Conservation (phyloP, 352 stramenopile genomes). For the Globisporangium nagaii region DNA sequence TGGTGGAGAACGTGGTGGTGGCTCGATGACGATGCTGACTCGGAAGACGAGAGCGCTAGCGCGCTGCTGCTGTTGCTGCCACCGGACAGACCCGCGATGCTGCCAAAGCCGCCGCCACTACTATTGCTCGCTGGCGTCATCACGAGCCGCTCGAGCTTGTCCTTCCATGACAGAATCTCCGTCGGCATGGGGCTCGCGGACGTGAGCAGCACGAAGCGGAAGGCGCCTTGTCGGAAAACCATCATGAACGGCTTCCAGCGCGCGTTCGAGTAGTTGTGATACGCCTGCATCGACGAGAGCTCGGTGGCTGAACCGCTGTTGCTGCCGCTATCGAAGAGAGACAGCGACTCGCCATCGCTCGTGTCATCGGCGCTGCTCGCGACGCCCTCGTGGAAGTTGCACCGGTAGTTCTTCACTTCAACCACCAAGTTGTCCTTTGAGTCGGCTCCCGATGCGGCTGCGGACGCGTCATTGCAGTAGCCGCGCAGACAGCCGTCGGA, state of each 20-base stretch:
- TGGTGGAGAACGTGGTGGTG: not conserved
- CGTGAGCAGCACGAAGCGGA: constrained; percentile 51
- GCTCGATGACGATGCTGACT: not conserved
- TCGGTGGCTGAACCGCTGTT: not conserved
- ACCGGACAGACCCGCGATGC: constrained; percentile 7
- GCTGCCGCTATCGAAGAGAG: not conserved
- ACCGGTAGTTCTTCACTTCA: constrained; percentile 45
- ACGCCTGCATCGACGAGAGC: constrained; percentile 3
- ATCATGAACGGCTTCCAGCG: constrained; percentile 47
- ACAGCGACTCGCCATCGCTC: not conserved
- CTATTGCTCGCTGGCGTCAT: not conserved
- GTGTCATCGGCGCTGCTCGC: constrained; percentile 2
- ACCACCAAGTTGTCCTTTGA: constrained; percentile 28
- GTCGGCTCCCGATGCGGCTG: not conserved
- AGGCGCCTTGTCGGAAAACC: constrained; percentile 41
- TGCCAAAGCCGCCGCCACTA: not conserved
- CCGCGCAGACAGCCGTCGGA: constrained; percentile 43
- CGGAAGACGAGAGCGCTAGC: not conserved
- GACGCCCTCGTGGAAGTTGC: constrained; percentile 35
- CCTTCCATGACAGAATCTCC: constrained; percentile 46
- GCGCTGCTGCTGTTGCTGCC: not conserved
- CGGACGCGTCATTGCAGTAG: constrained; percentile 3
- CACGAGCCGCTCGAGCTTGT: constrained; percentile 42
- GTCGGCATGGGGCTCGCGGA: constrained; percentile 29
- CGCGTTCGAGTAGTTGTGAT: constrained; percentile 21